Conservation (phyloP, 164 flowering plant genomes). For the Platanus orientalis region DNA sequence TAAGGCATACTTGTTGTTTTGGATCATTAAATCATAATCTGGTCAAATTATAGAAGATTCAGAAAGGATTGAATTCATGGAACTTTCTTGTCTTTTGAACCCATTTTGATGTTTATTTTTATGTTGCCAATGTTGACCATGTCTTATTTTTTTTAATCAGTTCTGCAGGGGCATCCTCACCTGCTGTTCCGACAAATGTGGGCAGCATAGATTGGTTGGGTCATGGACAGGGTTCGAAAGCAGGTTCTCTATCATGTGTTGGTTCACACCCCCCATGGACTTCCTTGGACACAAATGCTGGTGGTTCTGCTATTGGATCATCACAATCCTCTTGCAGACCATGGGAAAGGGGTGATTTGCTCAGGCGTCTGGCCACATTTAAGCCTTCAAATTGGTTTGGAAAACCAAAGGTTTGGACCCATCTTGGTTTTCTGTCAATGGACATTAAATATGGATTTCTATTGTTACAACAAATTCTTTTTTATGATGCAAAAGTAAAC, state of each 20-base stretch:
- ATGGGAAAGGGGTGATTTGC: slow-evolving; percentile 95
- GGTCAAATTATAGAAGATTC: no score
- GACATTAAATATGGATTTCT: not conserved
- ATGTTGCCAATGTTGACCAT: slow-evolving; percentile 4
- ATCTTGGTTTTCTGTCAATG: not conserved
- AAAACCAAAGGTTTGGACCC: slow-evolving; percentile 74
- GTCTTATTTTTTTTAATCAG: slow-evolving; percentile 32
- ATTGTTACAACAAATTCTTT: not conserved
- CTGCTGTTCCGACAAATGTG: slow-evolving; percentile 67
- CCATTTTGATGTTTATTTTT: not conserved
- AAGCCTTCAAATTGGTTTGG: slow-evolving; percentile 88
- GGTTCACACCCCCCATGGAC: slow-evolving; percentile 61
- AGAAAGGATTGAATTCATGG: not conserved
- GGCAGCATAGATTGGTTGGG: slow-evolving; percentile 67
- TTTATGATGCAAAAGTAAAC: not conserved
- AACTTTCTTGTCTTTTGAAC: no score
- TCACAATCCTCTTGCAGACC: slow-evolving; percentile 87
- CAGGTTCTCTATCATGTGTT: slow-evolving; percentile 55
- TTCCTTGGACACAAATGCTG: slow-evolving; percentile 77
- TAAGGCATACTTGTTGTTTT: no score
- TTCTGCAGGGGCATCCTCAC: slow-evolving; percentile 97
- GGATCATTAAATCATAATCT: no score
- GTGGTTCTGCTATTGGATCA: slow-evolving; percentile 75
- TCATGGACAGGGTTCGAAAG: slow-evolving; percentile 78
- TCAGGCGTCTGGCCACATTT: slow-evolving; percentile 88